A percentile compares a stretch with the other conserved stretches of the same genome.
These are phyloP conservation scores for Cymbopogon citratus DNA, from an alignment of 176 grass and related monocot species.

Conservation along the genomic window DNA sequence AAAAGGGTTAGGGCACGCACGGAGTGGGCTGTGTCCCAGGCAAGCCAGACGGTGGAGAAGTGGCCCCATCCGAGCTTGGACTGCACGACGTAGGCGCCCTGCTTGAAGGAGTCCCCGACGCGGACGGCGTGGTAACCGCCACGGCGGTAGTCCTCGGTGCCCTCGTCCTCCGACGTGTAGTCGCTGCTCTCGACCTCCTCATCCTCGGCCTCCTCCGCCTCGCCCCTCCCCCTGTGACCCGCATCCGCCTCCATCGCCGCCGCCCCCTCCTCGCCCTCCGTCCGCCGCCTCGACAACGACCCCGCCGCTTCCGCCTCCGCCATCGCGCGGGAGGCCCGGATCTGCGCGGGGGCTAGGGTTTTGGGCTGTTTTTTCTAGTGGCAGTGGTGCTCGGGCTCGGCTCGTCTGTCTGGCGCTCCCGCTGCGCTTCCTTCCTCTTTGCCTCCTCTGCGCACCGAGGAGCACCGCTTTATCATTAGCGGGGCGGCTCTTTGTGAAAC, in stretches of 20 bases:
- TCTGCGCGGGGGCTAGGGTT: constrained; percentile 56
- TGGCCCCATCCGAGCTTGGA: constrained; percentile 97
- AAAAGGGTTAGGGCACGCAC: constrained; percentile 38
- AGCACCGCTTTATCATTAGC: constrained; percentile 21
- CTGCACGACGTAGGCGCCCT: constrained; percentile 89
- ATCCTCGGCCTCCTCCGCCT: constrained; percentile 29
- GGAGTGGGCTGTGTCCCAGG: constrained; percentile 81
- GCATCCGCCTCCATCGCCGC: constrained; percentile 18
- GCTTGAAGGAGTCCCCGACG: constrained; percentile 85
- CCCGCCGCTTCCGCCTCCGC: constrained; percentile 14
- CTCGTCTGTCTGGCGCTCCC: constrained; percentile 16
- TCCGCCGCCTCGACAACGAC: constrained; percentile 25
- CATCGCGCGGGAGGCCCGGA: constrained; percentile 25
- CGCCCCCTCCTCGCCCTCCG: constrained; percentile 20
- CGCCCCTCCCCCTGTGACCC: neutral
- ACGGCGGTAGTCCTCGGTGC: constrained; percentile 91
- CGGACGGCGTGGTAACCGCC: constrained; percentile 92
- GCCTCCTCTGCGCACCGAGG: neutral
- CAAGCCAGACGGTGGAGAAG: constrained; percentile 99
- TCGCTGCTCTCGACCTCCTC: constrained; percentile 65
- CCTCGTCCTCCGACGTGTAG: constrained; percentile 96
- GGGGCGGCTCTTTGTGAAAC: neutral
- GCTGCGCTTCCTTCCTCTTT: constrained; percentile 18
- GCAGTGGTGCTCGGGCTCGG: constrained; percentile 21
- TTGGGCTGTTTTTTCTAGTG: constrained; percentile 17